phyloP scores from a whole-genome alignment of 768 basidiomycete genomes.

The Phanerochaete sordida region DNA sequence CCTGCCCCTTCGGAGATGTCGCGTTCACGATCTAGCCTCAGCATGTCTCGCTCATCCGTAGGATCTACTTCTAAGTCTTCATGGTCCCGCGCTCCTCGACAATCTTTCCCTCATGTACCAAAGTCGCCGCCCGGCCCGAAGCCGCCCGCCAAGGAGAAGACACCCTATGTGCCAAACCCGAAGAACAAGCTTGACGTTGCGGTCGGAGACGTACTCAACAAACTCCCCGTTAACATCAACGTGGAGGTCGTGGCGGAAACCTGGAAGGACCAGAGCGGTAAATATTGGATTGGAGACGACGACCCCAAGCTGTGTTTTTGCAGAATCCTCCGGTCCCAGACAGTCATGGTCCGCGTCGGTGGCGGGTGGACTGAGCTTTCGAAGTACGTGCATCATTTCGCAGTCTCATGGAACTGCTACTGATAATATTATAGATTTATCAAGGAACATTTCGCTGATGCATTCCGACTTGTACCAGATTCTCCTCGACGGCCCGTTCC shows the following conservation, averaged over 20 bases:
- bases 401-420: conserved; percentile 1
- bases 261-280: conserved; percentile 91
- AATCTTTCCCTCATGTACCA: conserved; percentile 47
- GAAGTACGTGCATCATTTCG: conserved; percentile 51
- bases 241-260: conserved; percentile 77
- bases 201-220: conserved; percentile 89
- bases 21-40: conserved; percentile 45
- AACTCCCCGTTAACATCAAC: conserved; percentile 79
- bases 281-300: conserved; percentile 94
- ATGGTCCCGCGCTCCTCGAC: conserved; percentile 68
- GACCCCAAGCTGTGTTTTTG: conserved; percentile 91
- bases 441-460: conserved; percentile 80
- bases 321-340: conserved; percentile 85
- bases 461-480: conserved; percentile 69
- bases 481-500: conserved; percentile 40
- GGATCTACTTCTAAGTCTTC: conserved; percentile 39
- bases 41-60: conserved; percentile 41
- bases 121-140: conserved; percentile 47
- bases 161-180: conserved; percentile 83
- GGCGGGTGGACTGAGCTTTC: conserved; percentile 94
- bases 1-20: conserved; percentile 61
- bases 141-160: conserved; percentile 38
- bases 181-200: conserved; percentile 90
- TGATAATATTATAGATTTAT: conserved; percentile 61
- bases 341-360: conserved; percentile 95